These are phyloP conservation scores for Novymonas esmeraldas DNA, from an alignment of 208 protist genomes.

Conservation along the genomic window DNA sequence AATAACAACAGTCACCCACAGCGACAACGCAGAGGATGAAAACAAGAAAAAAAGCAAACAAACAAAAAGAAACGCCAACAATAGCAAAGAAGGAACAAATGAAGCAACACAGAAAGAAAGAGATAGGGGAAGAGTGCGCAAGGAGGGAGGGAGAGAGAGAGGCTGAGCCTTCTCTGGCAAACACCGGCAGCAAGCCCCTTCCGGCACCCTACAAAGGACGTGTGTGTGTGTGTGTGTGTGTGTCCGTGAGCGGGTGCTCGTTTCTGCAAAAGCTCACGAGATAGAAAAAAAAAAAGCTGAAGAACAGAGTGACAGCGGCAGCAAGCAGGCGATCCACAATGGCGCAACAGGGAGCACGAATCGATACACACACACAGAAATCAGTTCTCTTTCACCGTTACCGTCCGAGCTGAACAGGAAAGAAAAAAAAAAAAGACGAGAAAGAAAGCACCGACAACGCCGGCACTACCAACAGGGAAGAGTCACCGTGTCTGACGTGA, in stretches of 20 bases:
- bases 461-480: too few relatives aligned
- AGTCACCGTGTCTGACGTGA: not conserved
- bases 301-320: not conserved
- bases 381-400: not conserved
- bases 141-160: not conserved
- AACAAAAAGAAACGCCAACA: not conserved
- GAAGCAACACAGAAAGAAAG: not conserved
- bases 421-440: conserved; percentile 16
- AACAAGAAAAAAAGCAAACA: not conserved
- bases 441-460: not conserved
- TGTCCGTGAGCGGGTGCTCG: not conserved
- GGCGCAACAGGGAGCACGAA: not conserved
- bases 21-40: not conserved
- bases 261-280: too few relatives aligned
- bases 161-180: not conserved
- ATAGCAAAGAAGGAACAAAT: conserved; percentile 1
- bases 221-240: not conserved
- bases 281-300: not conserved
- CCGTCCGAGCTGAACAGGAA: not conserved
- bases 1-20: conserved; percentile 1
- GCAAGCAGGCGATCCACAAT: conserved; percentile 9
- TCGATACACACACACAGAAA: conserved; percentile 3
- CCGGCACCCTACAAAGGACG: too few relatives aligned
- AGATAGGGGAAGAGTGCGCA: not conserved
- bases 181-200: not conserved